Conservation (phyloP, 129 eudicot genomes). For the Chrysanthemum lavandulifolium region DNA sequence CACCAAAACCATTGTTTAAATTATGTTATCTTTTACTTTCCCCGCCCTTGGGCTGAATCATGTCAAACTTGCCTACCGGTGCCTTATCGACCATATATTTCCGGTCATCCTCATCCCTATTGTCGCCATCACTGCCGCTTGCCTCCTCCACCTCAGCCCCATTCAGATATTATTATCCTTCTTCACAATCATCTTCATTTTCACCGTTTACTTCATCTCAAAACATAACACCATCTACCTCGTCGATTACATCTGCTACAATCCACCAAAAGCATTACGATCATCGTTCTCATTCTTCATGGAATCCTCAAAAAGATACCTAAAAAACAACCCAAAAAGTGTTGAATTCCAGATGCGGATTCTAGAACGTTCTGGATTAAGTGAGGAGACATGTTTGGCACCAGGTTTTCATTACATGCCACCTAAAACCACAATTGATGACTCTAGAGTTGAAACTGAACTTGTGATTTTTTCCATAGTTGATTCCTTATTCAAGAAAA, state of each 20-base stretch:
- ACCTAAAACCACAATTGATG: conserved; percentile 50
- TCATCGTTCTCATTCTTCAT: conserved; percentile 66
- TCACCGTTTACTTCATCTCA: conserved; percentile 46
- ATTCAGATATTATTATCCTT: conserved; percentile 26
- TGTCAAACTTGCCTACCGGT: conserved; percentile 42
- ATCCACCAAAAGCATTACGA: conserved; percentile 42
- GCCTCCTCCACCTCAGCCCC: conserved; percentile 25
- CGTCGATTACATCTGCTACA: conserved; percentile 55
- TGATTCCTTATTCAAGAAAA: conserved; percentile 38
- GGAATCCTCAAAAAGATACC: conserved; percentile 48
- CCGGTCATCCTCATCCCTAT: conserved; percentile 30
- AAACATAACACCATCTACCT: conserved; percentile 53
- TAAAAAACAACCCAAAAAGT: conserved; percentile 44
- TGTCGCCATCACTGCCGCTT: conserved; percentile 12
- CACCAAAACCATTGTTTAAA: no score
- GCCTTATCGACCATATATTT: conserved; percentile 31
- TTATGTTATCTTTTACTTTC: neutral
- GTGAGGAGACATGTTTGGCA: conserved; percentile 68
- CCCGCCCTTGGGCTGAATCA: conserved; percentile 37
- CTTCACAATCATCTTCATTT: neutral
- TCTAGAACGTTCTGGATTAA: conserved; percentile 61
- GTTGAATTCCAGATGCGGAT: conserved; percentile 68
- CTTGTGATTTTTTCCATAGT: conserved; percentile 51
- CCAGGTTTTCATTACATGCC: conserved; percentile 67
- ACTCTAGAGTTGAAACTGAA: conserved; percentile 53